Conservation (phyloP, 2,329 filamentous ascomycete species). For the Blastomyces percursus region DNA sequence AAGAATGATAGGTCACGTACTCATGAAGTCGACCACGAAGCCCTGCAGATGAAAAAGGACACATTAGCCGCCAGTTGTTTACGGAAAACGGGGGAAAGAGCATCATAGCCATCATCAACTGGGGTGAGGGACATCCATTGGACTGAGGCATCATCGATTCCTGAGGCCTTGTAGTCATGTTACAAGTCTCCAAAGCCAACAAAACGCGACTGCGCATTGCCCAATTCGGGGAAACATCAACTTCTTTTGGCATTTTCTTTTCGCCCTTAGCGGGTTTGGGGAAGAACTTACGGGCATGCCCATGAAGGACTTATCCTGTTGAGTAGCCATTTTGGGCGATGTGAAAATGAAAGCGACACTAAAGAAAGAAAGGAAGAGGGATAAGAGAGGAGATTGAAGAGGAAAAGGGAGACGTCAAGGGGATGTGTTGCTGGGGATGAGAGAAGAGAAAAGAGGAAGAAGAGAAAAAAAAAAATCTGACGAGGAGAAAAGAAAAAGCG, state of each 20-base stretch:
- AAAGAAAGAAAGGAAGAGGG: slow-evolving; percentile 28
- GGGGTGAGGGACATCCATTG: neutral
- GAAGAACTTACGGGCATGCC: slow-evolving; percentile 40
- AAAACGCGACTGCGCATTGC: neutral
- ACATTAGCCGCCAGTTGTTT: slow-evolving; percentile 20
- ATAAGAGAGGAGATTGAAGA: slow-evolving; percentile 22
- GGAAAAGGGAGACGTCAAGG: slow-evolving; percentile 26
- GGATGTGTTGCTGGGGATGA: slow-evolving; percentile 35
- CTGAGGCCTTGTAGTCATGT: neutral
- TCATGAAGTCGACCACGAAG: slow-evolving; percentile 98
- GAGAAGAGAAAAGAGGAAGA: slow-evolving; percentile 26
- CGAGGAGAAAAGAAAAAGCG: slow-evolving; percentile 12
- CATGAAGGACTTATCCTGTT: slow-evolving; percentile 45
- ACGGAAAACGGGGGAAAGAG: slow-evolving; percentile 5
- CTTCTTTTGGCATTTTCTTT: neutral
- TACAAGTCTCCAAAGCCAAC: neutral
- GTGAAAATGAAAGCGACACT: slow-evolving; percentile 22
- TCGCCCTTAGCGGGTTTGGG: neutral
- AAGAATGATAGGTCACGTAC: slow-evolving; percentile 50
- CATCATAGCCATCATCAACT: slow-evolving; percentile 5
- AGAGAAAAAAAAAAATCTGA: slow-evolving; percentile 12
- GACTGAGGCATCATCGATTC: neutral
- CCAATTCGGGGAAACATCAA: neutral
- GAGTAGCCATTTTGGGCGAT: slow-evolving; percentile 38
- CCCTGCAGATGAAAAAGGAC: slow-evolving; percentile 43